Evolutionary conservation across 352 stramenopile species (phyloP).

Genomic region (Achlya hypogyna): DNA sequence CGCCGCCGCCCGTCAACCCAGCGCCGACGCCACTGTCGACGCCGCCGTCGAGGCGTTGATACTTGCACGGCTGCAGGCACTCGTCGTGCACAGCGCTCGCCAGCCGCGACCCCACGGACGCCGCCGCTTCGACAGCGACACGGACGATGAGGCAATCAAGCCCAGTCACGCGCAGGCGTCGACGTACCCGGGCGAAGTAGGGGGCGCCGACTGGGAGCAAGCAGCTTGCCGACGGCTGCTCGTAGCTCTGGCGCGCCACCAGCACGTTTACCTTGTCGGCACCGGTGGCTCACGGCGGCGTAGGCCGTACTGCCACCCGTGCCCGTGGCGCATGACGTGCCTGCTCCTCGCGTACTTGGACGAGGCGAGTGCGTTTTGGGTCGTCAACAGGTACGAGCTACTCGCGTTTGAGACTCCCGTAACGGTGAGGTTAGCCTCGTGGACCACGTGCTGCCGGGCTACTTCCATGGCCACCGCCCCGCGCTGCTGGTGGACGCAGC

Average conservation of each 20-base stretch:
- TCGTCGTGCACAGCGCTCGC: neutral
- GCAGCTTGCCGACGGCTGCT: slow-evolving; percentile 46
- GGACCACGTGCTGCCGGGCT: slow-evolving; percentile 36
- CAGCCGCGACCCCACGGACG: neutral
- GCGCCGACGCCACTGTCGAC: neutral
- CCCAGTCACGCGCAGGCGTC: neutral
- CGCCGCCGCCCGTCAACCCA: neutral
- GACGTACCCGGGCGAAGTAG: slow-evolving; percentile 48
- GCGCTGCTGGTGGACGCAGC: slow-evolving; percentile 59
- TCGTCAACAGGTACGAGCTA: slow-evolving; percentile 56
- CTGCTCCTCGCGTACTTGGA: slow-evolving; percentile 66
- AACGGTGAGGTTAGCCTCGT: slow-evolving; percentile 34
- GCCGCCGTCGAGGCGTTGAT: neutral
- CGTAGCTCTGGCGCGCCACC: slow-evolving; percentile 59
- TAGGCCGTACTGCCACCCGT: slow-evolving; percentile 64
- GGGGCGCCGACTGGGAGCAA: slow-evolving; percentile 46
- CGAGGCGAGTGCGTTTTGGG: slow-evolving; percentile 73
- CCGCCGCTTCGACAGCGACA: neutral
- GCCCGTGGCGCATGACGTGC: slow-evolving; percentile 54
- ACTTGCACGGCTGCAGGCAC: neutral
- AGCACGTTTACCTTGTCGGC: slow-evolving; percentile 28
- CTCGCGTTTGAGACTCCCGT: slow-evolving; percentile 21
- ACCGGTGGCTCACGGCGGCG: neutral
- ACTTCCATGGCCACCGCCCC: slow-evolving; percentile 68
- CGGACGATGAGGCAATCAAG: neutral